These are phyloP conservation scores for Talaromyces trachyspermus DNA, from an alignment of 495 filamentous ascomycete genomes.

Conservation along the genomic window DNA sequence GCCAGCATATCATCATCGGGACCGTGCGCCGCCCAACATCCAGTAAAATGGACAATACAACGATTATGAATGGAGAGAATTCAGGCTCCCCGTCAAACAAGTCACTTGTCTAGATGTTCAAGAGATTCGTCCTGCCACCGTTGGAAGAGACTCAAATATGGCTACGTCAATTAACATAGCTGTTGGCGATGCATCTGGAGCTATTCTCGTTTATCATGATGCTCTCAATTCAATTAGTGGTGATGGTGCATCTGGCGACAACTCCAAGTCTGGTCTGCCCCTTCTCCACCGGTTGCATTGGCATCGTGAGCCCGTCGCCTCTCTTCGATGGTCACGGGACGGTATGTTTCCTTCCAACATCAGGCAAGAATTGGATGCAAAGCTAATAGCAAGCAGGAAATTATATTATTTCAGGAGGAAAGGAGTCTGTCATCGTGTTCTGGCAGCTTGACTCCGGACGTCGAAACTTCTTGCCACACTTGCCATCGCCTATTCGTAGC, in stretches of 20 bases:
- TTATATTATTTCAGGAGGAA: conserved; percentile 88
- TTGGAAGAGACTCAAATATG: conserved; percentile 29
- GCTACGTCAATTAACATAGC: conserved; percentile 52
- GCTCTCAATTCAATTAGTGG: conserved; percentile 49
- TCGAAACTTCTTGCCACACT: conserved; percentile 76
- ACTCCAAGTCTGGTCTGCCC: conserved; percentile 31
- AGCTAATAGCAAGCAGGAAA: conserved; percentile 55
- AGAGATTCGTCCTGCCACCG: conserved; percentile 4
- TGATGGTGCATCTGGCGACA: conserved; percentile 1
- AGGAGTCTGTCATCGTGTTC: conserved; percentile 83
- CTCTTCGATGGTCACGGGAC: conserved; percentile 83
- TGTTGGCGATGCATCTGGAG: conserved; percentile 65
- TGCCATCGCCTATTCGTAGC: conserved; percentile 74
- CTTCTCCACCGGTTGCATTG: conserved; percentile 65
- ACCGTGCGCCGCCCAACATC: conserved; percentile 11
- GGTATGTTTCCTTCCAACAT: conserved; percentile 46
- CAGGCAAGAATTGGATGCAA: conserved; percentile 6
- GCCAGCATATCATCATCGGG: conserved; percentile 28
- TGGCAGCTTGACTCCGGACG: conserved; percentile 89
- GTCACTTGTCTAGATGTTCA: conserved; percentile 30
- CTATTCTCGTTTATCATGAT: conserved; percentile 72
- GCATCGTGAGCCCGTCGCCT: conserved; percentile 76
- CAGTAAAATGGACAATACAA: conserved; percentile 13
- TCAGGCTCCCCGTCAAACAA: conserved; percentile 24
- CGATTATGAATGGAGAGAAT: conserved; percentile 46